Evolutionary conservation across 2,329 filamentous ascomycete species (phyloP), one percentile per base, ranked within the genome.

Genomic region (Ophiocordyceps camponoti-rufipedis): DNA sequence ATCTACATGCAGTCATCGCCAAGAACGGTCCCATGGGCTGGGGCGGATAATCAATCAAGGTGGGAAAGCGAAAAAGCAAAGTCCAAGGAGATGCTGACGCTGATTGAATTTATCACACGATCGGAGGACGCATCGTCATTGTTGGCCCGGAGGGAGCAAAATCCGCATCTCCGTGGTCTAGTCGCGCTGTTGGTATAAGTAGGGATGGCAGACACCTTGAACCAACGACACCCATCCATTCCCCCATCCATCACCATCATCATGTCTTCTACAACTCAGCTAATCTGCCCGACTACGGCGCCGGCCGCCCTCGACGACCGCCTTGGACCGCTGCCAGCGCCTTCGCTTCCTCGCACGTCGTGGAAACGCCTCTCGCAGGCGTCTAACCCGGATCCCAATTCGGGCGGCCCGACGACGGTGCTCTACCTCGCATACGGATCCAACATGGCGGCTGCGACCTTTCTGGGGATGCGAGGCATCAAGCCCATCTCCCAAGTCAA

Each of bases 371-470:
- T 64, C 6, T 54, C 53, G 13, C 51, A 56, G 38, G 52, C 54
- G 43, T 43, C 51, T 41, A 13, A 53, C 49, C 18, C 55, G 32
- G 46, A 53, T 41, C 44, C 53, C 43, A 53, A 31, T 45, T 53
- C 39, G 45, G 47, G n/a, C n/a, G 35, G 16, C n/a, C 43, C 52
- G 7, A 52, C 53, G 13, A 82, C 82, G 1, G 70, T 87, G 28
- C 72, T 88, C 44, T 89, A 89, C 60, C 75, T 89, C 19, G 89
- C 88, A 11, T 96, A 95, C 59, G 91, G 89, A 52, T 94, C 87
- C 45, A 96, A 96, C 60, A 74, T 96, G 49, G 78, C 73, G 49
- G 76, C 80, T 13, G 68, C 85, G 58, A 93, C 84, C 0, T 95
- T 96, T 61, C 71, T 80, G 43, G 84, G 82, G 48, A 68, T 63